Evolutionary conservation across 2,329 filamentous ascomycete species (phyloP).

Genomic region (Ascochyta clinopodiicola): DNA sequence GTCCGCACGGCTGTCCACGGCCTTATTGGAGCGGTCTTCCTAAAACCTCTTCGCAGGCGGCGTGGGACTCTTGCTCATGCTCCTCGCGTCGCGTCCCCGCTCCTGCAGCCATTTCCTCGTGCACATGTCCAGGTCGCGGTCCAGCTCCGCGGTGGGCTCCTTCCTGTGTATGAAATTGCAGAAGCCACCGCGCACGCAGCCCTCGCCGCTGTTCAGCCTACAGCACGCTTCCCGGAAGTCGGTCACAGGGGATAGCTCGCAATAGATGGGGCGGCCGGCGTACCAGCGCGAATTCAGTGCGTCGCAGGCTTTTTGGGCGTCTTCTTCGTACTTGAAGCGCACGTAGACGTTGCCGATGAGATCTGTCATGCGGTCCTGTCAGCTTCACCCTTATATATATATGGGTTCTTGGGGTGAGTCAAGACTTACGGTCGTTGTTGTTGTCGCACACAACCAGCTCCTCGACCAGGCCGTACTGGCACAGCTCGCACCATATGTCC

Average conservation of each 20-base stretch:
- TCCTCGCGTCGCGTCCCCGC: constrained; percentile 83
- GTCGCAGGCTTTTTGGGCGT: constrained; percentile 91
- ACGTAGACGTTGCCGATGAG: constrained; percentile 99
- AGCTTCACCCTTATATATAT: not conserved
- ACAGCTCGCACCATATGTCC: constrained; percentile 99
- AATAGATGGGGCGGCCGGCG: constrained; percentile 95
- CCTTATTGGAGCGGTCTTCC: constrained; percentile 53
- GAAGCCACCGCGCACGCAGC: constrained; percentile 93
- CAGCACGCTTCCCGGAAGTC: constrained; percentile 99
- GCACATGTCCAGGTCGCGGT: constrained; percentile 81
- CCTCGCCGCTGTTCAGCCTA: constrained; percentile 90
- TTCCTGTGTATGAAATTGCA: constrained; percentile 99
- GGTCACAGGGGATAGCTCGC: constrained; percentile 94
- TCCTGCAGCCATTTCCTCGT: constrained; percentile 97
- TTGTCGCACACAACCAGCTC: constrained; percentile 99
- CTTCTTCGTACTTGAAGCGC: constrained; percentile 99
- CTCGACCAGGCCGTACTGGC: constrained; percentile 94
- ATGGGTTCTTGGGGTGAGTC: not conserved
- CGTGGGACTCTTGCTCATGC: constrained; percentile 80
- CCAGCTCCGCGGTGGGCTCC: constrained; percentile 87
- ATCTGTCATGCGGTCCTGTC: constrained; percentile 60
- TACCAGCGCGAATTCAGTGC: constrained; percentile 96
- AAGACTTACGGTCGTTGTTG: constrained; percentile 87
- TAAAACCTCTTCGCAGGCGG: constrained; percentile 68
- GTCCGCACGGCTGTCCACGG: constrained; percentile 46